Evolutionary conservation across 768 basidiomycete genomes (phyloP).

Genomic region (Clitopilus passeckerianus): DNA sequence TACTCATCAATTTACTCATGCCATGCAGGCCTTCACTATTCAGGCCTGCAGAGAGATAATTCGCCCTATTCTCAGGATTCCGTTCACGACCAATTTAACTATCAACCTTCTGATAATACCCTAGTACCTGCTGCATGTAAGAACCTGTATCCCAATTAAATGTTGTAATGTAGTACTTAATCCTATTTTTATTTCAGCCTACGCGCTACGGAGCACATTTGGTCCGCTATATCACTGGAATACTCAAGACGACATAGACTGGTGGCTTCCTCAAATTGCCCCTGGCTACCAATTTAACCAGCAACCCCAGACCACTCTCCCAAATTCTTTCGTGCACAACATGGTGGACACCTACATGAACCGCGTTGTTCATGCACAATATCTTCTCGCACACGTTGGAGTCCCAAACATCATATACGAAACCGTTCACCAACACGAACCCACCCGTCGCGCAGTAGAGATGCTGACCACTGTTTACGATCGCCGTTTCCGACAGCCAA

Average conservation of each 20-base stretch:
- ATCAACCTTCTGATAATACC: slow-evolving; percentile 32
- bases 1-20: slow-evolving; percentile 9
- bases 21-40: slow-evolving; percentile 9
- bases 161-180: slow-evolving; percentile 68
- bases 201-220: slow-evolving; percentile 23
- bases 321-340: slow-evolving; percentile 17
- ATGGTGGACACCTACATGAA: slow-evolving; percentile 47
- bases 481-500: slow-evolving; percentile 16
- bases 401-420: slow-evolving; percentile 44
- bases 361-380: slow-evolving; percentile 63
- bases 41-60: slow-evolving; percentile 11
- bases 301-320: slow-evolving; percentile 12
- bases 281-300: slow-evolving; percentile 1
- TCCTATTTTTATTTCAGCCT: slow-evolving; percentile 18
- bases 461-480: slow-evolving; percentile 60
- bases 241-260: slow-evolving; percentile 1
- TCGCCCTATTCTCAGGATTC: slow-evolving; percentile 15
- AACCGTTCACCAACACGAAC: slow-evolving; percentile 39
- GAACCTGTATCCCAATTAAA: slow-evolving; percentile 67
- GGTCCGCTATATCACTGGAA: slow-evolving; percentile 15
- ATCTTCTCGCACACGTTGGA: slow-evolving; percentile 55
- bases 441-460: slow-evolving; percentile 54
- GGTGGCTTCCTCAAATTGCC: background rate
- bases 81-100: slow-evolving; percentile 11
- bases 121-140: slow-evolving; percentile 59